Evolutionary conservation across 225 moss, liverwort and hornwort species (phyloP), one percentile per base, ranked within the genome.

Genomic region (Pseudoscleropodium purum): DNA sequence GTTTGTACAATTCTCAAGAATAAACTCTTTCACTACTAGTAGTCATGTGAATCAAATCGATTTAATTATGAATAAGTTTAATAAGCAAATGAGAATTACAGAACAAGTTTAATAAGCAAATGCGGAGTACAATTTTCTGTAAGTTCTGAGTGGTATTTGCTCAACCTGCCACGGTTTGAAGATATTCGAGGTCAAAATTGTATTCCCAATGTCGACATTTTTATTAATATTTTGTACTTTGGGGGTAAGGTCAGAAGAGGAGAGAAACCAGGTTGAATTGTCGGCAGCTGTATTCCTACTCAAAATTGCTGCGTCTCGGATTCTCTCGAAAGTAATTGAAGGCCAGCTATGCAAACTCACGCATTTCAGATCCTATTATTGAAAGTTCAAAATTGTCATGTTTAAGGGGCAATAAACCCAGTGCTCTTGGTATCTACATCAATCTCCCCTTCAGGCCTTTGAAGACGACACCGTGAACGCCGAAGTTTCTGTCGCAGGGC

Each of bases 401-500:
- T 51, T 57, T 14, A 76, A 49, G 75, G 56, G 23, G 54, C 83
- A 73, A 88, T 59, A 86, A 83, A 57, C 49, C 72, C 84, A 52
- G 79, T 72, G 79, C 84, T 85, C 54, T 83, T 89, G 37, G 36
- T 67, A 77, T 80, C 91, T 43, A 34, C 49, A 74, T 84, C 93
- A 74, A 39, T 66, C 68, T 94, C 94, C 61, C 90, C 90, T 87
- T 93, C 94, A 36, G 88, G 72, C 65, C 69, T 94, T 79, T 81
- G 92, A 78, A 94, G 93, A 87, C 85, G 92, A 82, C 94, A 65
- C 49, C 93, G 90, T 49, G 94, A 92, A 75, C 93, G 88, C 90
- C 93, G 91, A 82, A 94, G 92, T 89, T 93, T 94, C 90, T 87
- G 89, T 33, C 94, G 92, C 90, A 94, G 87, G 79, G 91, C 91